Conservation (phyloP, 2,329 filamentous ascomycete genomes). For the Pezicula carpinea region DNA sequence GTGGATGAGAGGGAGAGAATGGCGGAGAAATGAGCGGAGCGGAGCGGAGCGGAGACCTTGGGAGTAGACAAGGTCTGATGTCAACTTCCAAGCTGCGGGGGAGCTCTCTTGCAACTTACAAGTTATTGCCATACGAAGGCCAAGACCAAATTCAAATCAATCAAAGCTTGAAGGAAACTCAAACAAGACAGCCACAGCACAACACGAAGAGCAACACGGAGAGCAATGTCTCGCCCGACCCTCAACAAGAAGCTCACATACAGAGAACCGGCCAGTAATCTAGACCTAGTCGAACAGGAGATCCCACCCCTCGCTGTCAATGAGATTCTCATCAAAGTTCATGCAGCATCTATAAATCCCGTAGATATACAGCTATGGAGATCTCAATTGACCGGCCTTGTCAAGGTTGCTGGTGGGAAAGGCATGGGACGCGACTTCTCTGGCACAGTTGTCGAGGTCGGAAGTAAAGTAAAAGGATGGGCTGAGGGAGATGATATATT, state of each 20-base stretch:
- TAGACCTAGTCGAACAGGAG: conserved; percentile 17
- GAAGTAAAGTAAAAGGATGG: conserved; percentile 26
- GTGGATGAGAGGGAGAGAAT: too few species aligned
- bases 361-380: conserved; percentile 26
- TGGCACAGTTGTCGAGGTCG: conserved; percentile 30
- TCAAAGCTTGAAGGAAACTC: background rate
- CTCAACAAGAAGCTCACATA: conserved; percentile 9
- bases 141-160: background rate
- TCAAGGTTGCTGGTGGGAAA: conserved; percentile 23
- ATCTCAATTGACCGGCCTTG: conserved; percentile 14
- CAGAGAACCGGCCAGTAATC: conserved; percentile 3
- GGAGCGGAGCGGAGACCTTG: background rate
- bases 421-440: conserved; percentile 27
- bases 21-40: too few species aligned
- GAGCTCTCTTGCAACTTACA: background rate
- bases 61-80: background rate
- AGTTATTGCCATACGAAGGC: background rate
- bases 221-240: conserved; percentile 12
- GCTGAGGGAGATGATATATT: conserved; percentile 33
- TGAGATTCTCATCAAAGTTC: conserved; percentile 23
- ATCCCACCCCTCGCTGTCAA: conserved; percentile 17
- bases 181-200: too few species aligned
- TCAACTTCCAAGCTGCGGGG: too few species aligned
- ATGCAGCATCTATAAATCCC: conserved; percentile 27
- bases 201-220: too few species aligned